These are phyloP conservation scores for Trichoderma pleuroti DNA, from an alignment of 2,329 filamentous ascomycete genomes.

Conservation along the genomic window DNA sequence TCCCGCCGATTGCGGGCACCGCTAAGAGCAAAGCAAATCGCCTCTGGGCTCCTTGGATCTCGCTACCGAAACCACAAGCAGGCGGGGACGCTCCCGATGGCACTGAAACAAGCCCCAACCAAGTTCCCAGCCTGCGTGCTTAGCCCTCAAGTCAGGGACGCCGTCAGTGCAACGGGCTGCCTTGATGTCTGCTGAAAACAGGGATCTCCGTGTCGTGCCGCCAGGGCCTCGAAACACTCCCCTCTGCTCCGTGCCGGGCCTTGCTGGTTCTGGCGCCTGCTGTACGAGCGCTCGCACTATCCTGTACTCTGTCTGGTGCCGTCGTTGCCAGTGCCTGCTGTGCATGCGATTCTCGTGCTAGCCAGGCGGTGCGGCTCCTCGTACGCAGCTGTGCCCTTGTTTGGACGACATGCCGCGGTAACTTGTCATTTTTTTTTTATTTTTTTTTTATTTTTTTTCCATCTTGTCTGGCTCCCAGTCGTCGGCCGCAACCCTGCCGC, in stretches of 20 bases:
- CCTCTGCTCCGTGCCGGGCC: constrained; percentile 11
- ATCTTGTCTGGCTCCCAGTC: background rate
- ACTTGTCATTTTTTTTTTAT: background rate
- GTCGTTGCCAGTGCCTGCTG: background rate
- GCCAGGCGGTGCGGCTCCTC: background rate
- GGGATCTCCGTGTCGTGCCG: constrained; percentile 17
- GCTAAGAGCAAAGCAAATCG: constrained; percentile 12
- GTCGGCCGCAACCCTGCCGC: background rate
- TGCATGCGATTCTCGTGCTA: background rate
- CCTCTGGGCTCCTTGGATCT: constrained; percentile 16
- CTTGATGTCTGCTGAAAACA: constrained; percentile 20
- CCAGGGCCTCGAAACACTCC: constrained; percentile 7
- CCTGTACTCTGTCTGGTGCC: background rate
- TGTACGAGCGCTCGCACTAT: background rate
- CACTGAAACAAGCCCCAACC: constrained; percentile 18
- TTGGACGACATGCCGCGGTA: background rate
- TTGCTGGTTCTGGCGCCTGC: constrained; percentile 8
- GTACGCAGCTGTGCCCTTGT: background rate
- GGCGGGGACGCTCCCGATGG: constrained; percentile 13
- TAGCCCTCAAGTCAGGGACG: constrained; percentile 15
- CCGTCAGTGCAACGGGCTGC: constrained; percentile 12
- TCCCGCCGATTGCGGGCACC: constrained; percentile 20
- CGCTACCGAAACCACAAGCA: constrained; percentile 1
- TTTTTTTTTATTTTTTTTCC: background rate
- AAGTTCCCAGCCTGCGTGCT: constrained; percentile 12